A percentile compares a stretch with the other conserved stretches of the same genome.
Conservation (phyloP, 306 rosid genomes). For the Gleditsia sinensis region DNA sequence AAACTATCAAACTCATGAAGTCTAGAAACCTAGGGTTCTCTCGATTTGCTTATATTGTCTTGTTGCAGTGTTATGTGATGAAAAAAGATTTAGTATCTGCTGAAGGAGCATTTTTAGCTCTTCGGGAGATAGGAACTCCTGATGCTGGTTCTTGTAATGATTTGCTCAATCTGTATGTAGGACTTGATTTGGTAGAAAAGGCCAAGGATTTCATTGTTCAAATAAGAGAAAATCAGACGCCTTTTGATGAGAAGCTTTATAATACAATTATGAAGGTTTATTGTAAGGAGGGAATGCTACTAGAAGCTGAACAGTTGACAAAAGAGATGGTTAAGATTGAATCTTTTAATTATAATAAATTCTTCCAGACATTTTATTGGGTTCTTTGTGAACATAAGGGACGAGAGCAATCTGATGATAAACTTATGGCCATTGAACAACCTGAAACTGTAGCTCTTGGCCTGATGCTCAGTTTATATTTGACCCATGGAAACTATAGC, state of each 20-base stretch:
- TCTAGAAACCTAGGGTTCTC: conserved; percentile 68
- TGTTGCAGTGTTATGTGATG: conserved; percentile 79
- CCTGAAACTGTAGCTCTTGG: conserved; percentile 66
- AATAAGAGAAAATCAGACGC: conserved; percentile 50
- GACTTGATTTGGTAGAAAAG: conserved; percentile 57
- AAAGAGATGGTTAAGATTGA: conserved; percentile 50
- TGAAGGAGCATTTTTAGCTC: conserved; percentile 67
- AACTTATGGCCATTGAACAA: conserved; percentile 46
- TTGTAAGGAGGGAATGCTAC: conserved; percentile 77
- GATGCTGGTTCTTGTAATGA: conserved; percentile 87
- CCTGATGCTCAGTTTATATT: conserved; percentile 61
- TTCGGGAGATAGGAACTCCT: conserved; percentile 77
- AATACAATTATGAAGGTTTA: conserved; percentile 67
- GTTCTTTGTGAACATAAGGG: conserved; percentile 44
- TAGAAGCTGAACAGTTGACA: conserved; percentile 63
- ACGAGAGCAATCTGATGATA: conserved; percentile 47
- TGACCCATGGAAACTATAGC: conserved; percentile 51
- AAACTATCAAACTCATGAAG: conserved; percentile 75
- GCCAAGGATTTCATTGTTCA: conserved; percentile 68
- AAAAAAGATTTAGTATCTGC: conserved; percentile 77
- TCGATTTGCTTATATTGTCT: conserved; percentile 82
- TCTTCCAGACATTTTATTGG: conserved; percentile 59
- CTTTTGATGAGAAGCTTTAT: conserved; percentile 72
- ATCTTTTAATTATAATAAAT: conserved; percentile 43
- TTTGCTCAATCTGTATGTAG: conserved; percentile 71